Base-by-base conservation (phyloP, 2,329 filamentous ascomycete genomes). In the Xenoacremonium recifei region DNA sequence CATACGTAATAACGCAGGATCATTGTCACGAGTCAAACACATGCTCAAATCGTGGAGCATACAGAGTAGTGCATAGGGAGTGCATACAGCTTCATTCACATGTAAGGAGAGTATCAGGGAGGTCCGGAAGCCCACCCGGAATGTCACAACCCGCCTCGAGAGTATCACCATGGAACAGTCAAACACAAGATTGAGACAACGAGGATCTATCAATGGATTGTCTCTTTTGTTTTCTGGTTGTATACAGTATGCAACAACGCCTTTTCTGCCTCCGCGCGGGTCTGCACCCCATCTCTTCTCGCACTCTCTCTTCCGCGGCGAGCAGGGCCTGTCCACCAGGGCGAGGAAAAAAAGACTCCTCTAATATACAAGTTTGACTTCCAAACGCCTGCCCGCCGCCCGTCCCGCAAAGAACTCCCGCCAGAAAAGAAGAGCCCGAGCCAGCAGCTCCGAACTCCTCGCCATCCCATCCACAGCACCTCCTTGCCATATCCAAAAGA, bases 291-390 rank as follows among this genome's bases (percentile, higher is more conserved):
- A 21, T 45, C 38, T 35, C 11, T 12, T 17, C 16, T 16, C 42
- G 6, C 23, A 41, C 32, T 31, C 29, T 7, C 29, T 31, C 29
- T 9, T n/a, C n/a, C n/a, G 23, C 7, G 12, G 7, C 32, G 17
- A 34, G 32, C 32, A 18, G 16, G 17, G 6, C 17, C 30, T 31
- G 37, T 40, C 29, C 42, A 48, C 49, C 53, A 33, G 38, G 35
- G 25, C 38, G 42, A 54, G 44, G 49, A 54, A 33, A 33, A 29
- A 46, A 47, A 43, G 45, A 36, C 41, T 45, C 47, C 51, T 49
- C 50, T 52, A 35, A 47, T 47, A 58, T 58, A 49, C 58, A 58
- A 58, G 44, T 39, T 46, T 45, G 46, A 55, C 53, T 55, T 58
- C 47, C 45, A 52, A 10, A 40, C n/a, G 44, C 41, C 38, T 16